Conservation (phyloP, 176 grass and related monocot genomes). For the Tillandsia fasciculata region DNA sequence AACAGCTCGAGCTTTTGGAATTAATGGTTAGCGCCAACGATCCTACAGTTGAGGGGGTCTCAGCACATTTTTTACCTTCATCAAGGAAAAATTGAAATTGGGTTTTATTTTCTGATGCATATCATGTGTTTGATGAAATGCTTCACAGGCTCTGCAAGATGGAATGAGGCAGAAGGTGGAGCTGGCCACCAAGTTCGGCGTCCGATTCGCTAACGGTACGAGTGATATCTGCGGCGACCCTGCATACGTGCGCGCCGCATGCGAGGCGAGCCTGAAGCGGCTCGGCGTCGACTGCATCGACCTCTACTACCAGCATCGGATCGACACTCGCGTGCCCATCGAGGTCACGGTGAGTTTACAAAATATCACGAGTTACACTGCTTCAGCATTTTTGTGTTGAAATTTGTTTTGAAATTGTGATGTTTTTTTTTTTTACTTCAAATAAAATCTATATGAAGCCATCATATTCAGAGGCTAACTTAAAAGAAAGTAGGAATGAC, state of each 20-base stretch:
- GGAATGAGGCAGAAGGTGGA: constrained; percentile 20
- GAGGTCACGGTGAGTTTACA: constrained; percentile 41
- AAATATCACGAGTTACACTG: no score
- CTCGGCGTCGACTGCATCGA: constrained; percentile 47
- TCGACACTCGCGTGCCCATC: constrained; percentile 32
- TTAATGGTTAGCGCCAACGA: no score
- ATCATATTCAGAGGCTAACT: no score
- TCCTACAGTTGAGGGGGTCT: no score
- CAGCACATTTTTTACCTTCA: no score
- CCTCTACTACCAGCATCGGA: constrained; percentile 54
- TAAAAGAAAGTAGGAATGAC: no score
- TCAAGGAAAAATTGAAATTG: not conserved
- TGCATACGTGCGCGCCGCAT: constrained; percentile 30
- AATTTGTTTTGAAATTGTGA: no score
- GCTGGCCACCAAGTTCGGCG: constrained; percentile 42
- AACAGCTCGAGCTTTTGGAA: no score
- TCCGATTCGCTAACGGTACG: constrained; percentile 3
- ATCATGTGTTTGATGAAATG: constrained; percentile 2
- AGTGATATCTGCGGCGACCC: constrained; percentile 24
- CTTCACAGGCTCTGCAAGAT: constrained; percentile 20
- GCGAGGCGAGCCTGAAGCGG: constrained; percentile 32
- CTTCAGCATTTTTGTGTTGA: no score
- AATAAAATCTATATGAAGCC: no score
- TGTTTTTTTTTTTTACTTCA: no score
- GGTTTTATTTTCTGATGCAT: not conserved